A percentile compares a stretch with the other conserved stretches of the same genome.
Conservation (phyloP, 345 rosid genomes). For the Pistacia vera region DNA sequence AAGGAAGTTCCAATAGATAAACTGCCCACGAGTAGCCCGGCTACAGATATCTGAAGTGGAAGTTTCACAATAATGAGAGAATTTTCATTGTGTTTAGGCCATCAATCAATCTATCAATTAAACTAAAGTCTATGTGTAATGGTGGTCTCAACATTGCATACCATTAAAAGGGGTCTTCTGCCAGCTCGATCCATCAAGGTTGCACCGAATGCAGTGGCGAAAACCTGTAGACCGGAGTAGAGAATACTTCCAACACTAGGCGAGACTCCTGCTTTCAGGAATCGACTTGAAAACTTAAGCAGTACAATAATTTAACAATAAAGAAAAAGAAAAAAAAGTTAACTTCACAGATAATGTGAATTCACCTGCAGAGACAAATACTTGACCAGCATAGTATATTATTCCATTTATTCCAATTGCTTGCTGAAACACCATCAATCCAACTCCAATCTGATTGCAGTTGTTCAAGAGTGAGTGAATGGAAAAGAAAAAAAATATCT, state of each 20-base stretch:
- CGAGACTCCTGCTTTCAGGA: conserved; percentile 29
- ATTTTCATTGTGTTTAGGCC: too few species aligned
- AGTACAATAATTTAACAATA: not conserved
- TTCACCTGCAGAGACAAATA: conserved; percentile 53
- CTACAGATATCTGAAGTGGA: conserved; percentile 41
- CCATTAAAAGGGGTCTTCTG: conserved; percentile 53
- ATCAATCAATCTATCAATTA: not conserved
- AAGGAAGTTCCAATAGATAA: conserved; percentile 42
- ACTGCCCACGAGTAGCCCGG: conserved; percentile 42
- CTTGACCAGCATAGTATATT: conserved; percentile 45
- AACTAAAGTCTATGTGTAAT: not conserved
- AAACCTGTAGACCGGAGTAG: conserved; percentile 41
- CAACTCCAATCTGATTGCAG: conserved; percentile 43
- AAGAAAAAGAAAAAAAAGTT: too few species aligned
- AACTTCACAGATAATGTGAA: not conserved
- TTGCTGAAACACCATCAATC: conserved; percentile 56
- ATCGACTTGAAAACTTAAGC: not conserved
- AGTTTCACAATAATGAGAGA: not conserved
- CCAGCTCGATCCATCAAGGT: conserved; percentile 45
- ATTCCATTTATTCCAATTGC: conserved; percentile 50
- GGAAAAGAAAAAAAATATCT: not conserved
- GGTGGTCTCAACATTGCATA: not conserved
- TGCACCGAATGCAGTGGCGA: conserved; percentile 40
- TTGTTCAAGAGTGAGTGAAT: not conserved
- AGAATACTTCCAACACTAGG: conserved; percentile 48